phyloP scores from a whole-genome alignment of 164 flowering plant species.

The Chimonanthus salicifolius region DNA sequence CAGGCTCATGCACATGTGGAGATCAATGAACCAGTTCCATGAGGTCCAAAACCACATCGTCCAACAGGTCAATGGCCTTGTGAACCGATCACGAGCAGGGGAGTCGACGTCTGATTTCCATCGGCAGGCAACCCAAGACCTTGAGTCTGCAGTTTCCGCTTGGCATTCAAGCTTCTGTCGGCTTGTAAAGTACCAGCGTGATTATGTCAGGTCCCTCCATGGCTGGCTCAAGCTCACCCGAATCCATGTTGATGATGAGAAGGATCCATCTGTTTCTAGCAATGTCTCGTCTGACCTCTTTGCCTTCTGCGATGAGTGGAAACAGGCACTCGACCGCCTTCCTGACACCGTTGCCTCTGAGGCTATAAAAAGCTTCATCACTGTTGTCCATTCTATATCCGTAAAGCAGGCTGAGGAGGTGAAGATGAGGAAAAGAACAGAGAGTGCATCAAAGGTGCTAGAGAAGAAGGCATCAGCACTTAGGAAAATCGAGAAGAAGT shows the following conservation, averaged over 20 bases:
- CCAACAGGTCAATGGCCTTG: constrained; percentile 91
- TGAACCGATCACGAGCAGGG: constrained; percentile 48
- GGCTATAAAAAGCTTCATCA: constrained; percentile 87
- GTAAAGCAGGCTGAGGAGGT: constrained; percentile 73
- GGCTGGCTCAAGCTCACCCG: constrained; percentile 83
- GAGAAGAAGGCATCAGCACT: constrained; percentile 77
- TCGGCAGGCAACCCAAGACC: constrained; percentile 83
- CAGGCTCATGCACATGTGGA: constrained; percentile 97
- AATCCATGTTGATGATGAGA: constrained; percentile 39
- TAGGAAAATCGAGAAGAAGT: constrained; percentile 74
- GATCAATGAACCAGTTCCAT: constrained; percentile 83
- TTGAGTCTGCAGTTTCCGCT: constrained; percentile 78
- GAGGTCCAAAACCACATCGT: constrained; percentile 78
- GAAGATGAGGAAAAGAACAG: constrained; percentile 67
- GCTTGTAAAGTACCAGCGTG: constrained; percentile 68
- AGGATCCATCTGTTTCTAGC: constrained; percentile 28
- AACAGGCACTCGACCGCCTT: constrained; percentile 79
- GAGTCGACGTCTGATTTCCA: constrained; percentile 87
- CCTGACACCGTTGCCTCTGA: constrained; percentile 95
- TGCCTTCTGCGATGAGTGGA: constrained; percentile 87
- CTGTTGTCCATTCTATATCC: constrained; percentile 73
- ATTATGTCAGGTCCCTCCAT: constrained; percentile 70
- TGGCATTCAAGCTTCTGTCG: constrained; percentile 96
- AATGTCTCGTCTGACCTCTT: constrained; percentile 23
- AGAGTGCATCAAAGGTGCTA: constrained; percentile 67